Base-by-base conservation (phyloP, 1,139 yeast genomes). In the Blastobotrys serpentis region DNA sequence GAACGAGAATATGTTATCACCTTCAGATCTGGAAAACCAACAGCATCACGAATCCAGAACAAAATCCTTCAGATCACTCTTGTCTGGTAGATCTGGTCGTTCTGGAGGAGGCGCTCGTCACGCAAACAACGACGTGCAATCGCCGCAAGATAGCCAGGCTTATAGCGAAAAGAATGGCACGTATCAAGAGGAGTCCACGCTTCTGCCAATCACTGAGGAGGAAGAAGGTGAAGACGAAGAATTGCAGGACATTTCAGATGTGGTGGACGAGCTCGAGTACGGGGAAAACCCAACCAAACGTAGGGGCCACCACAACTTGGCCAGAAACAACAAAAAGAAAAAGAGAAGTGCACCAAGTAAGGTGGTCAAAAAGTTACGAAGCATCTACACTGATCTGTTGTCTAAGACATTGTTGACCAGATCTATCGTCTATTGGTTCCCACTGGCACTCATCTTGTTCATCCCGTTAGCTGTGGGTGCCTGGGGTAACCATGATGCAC, bases 391-490 rank as follows among this genome's bases (percentile, higher is more conserved):
- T 29, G 38, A 53, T 6, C 49, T 69, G 22, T 53, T 67, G 36
- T 49, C 59, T 32, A 54, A 57, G 48, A 59, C 71, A 3, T 59
- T 69, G 16, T 30, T 68, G 40, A 63, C 71, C 11, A 60, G 74
- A 14, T 51, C 64, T 37, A 58, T 70, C 16, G 57, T 68, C 18
- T 67, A 59, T 53, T 68, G 73, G 72, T 47, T 70, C 23, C 74
- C 74, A 6, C 53, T 70, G 23, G 74, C 74, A 6, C 30, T 61
- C 14, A 55, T 70, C 10, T 51, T 70, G 46, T 70, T 71, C 42
- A 55, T 70, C 36, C 74, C 74, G 1, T 59, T 70, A 32, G 71
- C 72, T 1, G 60, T 63, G 5, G 74, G 73, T 21, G 73, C 72
- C 2, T 70, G 70, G 69, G 67, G 58, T 18, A 53, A 58, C 33